These are phyloP conservation scores for Aspergillus luchuensis DNA, from an alignment of 2,329 filamentous ascomycete genomes.

Conservation along the genomic window DNA sequence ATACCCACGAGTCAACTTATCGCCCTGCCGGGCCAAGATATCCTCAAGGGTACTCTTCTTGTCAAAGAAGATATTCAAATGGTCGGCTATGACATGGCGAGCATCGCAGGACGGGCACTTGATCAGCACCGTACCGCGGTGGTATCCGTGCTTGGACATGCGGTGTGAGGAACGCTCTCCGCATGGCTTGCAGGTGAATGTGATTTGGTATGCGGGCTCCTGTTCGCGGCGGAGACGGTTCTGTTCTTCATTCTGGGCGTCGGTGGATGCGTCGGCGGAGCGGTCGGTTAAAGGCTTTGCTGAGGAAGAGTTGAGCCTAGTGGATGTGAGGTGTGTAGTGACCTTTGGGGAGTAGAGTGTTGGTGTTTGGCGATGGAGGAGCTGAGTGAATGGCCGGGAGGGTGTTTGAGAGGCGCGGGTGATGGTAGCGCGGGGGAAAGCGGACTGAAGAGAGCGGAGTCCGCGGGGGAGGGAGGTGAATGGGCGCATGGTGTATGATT, in stretches of 20 bases:
- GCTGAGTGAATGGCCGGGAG: conserved; percentile 26
- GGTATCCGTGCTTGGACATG: conserved; percentile 92
- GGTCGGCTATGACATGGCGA: conserved; percentile 88
- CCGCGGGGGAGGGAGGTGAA: conserved; percentile 21
- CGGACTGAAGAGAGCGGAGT: conserved; percentile 25
- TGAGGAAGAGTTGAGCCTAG: conserved; percentile 35
- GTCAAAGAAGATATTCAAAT: conserved; percentile 65
- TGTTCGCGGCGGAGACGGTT: conserved; percentile 42
- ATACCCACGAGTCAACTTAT: conserved; percentile 78
- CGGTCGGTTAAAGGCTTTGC: conserved; percentile 36
- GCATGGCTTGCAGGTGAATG: conserved; percentile 92
- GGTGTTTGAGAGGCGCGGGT: conserved; percentile 16
- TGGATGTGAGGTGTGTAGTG: conserved; percentile 12
- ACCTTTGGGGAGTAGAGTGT: conserved; percentile 3
- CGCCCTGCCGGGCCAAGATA: conserved; percentile 48
- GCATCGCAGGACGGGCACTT: conserved; percentile 84
- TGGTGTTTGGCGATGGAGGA: conserved; percentile 18
- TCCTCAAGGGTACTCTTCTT: conserved; percentile 46
- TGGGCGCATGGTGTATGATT: conserved; percentile 22
- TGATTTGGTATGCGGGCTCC: conserved; percentile 77
- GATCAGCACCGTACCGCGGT: conserved; percentile 84
- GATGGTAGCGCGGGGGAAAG: conserved; percentile 18
- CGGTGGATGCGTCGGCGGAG: conserved; percentile 26
- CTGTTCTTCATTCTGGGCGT: conserved; percentile 36
- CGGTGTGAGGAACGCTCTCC: conserved; percentile 75